Evolutionary conservation across 2,329 filamentous ascomycete species (phyloP), one percentile per base, ranked within the genome.

Genomic region (Plenodomus lindquistii): DNA sequence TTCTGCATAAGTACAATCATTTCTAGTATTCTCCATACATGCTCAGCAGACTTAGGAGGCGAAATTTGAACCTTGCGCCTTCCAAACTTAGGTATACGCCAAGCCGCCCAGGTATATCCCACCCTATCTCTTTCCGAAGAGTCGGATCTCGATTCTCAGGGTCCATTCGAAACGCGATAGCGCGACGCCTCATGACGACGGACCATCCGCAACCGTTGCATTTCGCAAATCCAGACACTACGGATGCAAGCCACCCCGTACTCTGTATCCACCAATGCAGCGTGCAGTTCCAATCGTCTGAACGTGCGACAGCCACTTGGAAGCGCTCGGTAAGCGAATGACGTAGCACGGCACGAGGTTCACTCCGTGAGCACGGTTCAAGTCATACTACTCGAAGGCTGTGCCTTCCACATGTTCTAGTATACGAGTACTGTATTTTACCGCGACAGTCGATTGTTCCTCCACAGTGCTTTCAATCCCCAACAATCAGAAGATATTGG

Each of bases 271-370:
- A 31, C 11, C 27, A 8, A 31, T 15, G 11, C 27, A 31, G 11
- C 4, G 11, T 8, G 27, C 27, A 24, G 35, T 42, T 27, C 44
- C 41, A 47, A 50, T 47, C 50, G 50, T 49, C 41, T 46, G 29
- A 40, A 44, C 50, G 37, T 44, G 50, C 43, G 44, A 50, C 41
- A 50, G 50, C 50, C 40, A 44, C 27, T 16, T 20, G 22, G 34
- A 19, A 24, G 27, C 22, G 49, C 40, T 19, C 43, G n/a, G 46
- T 53, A 37, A 53, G 49, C 52, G 21, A 22, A 45, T 55, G 52
- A 55, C 52, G 52, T 55, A 50, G 49, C 29, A 16, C 17, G 19
- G 35, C 35, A 37, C 8, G 13, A 18, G 16, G 18, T 3, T 20
- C 35, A 31, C 27, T 37, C 35, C 16, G 4, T 5, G 16, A 37